These are phyloP conservation scores for Monosporascus sp. DNA, from an alignment of 2,329 filamentous ascomycete species.

Conservation along the genomic window DNA sequence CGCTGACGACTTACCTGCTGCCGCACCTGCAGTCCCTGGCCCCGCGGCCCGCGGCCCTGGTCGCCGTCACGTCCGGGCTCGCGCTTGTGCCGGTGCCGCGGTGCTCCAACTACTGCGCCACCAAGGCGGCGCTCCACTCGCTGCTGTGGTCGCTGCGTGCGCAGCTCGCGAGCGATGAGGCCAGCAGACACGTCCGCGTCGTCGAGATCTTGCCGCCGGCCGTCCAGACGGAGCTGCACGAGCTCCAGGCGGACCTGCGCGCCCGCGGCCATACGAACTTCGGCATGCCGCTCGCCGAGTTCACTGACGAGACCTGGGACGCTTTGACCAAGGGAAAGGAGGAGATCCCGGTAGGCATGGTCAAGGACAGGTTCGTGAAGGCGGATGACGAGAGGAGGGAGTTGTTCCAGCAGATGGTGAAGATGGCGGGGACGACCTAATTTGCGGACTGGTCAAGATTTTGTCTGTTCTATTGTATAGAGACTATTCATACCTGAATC, in stretches of 20 bases:
- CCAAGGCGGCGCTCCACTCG: slow-evolving; percentile 47
- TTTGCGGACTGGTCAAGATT: too few species aligned
- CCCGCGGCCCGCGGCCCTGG: slow-evolving; percentile 19
- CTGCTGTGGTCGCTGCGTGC: slow-evolving; percentile 39
- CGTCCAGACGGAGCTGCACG: slow-evolving; percentile 45
- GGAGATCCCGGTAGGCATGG: slow-evolving; percentile 24
- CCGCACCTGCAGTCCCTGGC: slow-evolving; percentile 32
- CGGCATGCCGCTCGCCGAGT: slow-evolving; percentile 34
- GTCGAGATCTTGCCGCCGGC: slow-evolving; percentile 44
- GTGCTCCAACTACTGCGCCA: slow-evolving; percentile 46
- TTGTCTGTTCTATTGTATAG: too few species aligned
- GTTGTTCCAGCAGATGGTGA: slow-evolving; percentile 9
- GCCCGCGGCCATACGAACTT: slow-evolving; percentile 25
- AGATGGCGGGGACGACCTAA: background rate
- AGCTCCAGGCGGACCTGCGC: slow-evolving; percentile 30
- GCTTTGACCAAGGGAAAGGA: slow-evolving; percentile 35
- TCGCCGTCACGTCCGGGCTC: slow-evolving; percentile 37
- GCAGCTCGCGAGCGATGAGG: slow-evolving; percentile 28
- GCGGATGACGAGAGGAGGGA: slow-evolving; percentile 13
- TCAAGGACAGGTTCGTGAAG: slow-evolving; percentile 8
- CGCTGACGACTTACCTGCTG: slow-evolving; percentile 39
- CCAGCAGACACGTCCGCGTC: slow-evolving; percentile 29
- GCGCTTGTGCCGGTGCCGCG: slow-evolving; percentile 40
- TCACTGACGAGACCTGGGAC: slow-evolving; percentile 39
- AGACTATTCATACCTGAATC: too few species aligned